Base-by-base conservation (phyloP, 768 basidiomycete species). In the Panellus pusillus region DNA sequence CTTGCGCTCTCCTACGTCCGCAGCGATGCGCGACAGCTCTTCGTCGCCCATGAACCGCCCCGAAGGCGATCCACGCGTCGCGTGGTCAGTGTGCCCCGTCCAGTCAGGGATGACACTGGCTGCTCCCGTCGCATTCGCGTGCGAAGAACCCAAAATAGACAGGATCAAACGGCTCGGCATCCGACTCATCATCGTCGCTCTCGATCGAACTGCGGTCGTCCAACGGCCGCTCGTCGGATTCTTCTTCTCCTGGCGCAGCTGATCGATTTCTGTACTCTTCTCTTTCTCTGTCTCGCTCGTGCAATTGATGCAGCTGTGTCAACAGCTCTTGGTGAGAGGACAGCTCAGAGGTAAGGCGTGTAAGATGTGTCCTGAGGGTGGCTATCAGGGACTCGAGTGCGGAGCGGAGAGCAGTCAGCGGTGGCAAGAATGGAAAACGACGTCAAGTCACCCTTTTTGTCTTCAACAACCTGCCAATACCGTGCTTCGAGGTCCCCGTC, bases 331-430 rank as follows among this genome's bases (percentile, higher is more conserved):
- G 86, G 59, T 93, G 89, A n/a, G 82, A 80, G 2, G 89, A 81
- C 6, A 96, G 75, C 60, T 94, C 91, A 1, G 80, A 70, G 0
- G 91, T 93, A 13, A 96, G 81, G 9, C 89, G 81, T 1, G 86
- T 74, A n/a, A 96, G 77, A 60, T 96, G 90, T 1, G 80, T 68
- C 5, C 88, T 84, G 11, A 97, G 79, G 0, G 84, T 85, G 3
- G 74, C 67, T 47, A 95, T 86, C 6, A 96, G 74, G 0, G 86
- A 82, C 68, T 96, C 93, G 2, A 97, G 74, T 14, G 90, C 93
- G 94, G 36, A 13, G 9, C 41, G 63, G 9, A n/a, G n/a, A 27
- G 50, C 27, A 14, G 50, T 63, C 47, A 43, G 13, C 19, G 15
- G 50, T 51, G 44, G 52, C n/a, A n/a, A 43, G 6, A 39, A 17